These are phyloP conservation scores for Suhomyces atakaporum DNA, from an alignment of 1,139 yeast species.

Conservation along the genomic window DNA sequence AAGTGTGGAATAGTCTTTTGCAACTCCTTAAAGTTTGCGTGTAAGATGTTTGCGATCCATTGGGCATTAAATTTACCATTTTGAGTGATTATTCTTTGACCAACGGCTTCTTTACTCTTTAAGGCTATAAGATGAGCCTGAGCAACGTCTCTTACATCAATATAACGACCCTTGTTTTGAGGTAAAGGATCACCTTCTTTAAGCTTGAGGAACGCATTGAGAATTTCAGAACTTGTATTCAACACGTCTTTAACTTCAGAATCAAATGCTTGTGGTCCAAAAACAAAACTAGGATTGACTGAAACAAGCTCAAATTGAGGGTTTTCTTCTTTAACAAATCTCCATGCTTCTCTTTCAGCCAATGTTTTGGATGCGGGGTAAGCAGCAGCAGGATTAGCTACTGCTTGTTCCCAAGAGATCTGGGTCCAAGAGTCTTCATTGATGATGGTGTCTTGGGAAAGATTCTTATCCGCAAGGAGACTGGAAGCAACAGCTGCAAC, in stretches of 20 bases:
- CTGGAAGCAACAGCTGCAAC: constrained; percentile 38
- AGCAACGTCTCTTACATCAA: constrained; percentile 47
- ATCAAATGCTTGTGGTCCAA: constrained; percentile 33
- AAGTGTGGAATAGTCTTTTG: constrained; percentile 14
- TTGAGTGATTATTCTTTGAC: constrained; percentile 29
- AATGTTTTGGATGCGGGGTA: constrained; percentile 37
- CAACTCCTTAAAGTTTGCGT: constrained; percentile 13
- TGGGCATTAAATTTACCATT: constrained; percentile 19
- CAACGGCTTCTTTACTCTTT: constrained; percentile 27
- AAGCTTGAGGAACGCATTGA: constrained; percentile 23
- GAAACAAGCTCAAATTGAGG: constrained; percentile 18
- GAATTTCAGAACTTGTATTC: constrained; percentile 22
- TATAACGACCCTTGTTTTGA: constrained; percentile 31
- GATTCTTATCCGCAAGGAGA: not conserved
- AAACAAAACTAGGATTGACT: constrained; percentile 24
- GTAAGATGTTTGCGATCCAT: constrained; percentile 19
- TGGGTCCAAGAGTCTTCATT: constrained; percentile 40
- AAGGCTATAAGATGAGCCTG: constrained; percentile 36
- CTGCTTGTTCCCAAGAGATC: constrained; percentile 38
- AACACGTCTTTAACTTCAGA: constrained; percentile 18
- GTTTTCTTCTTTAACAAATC: constrained; percentile 28
- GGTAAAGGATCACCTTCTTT: constrained; percentile 22
- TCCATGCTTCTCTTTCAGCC: constrained; percentile 51
- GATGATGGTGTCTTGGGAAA: constrained; percentile 9
- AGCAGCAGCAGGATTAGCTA: constrained; percentile 23